Evolutionary conservation across 2,329 filamentous ascomycete species (phyloP), one percentile per base, ranked within the genome.

Genomic region (Elsinoe australis): DNA sequence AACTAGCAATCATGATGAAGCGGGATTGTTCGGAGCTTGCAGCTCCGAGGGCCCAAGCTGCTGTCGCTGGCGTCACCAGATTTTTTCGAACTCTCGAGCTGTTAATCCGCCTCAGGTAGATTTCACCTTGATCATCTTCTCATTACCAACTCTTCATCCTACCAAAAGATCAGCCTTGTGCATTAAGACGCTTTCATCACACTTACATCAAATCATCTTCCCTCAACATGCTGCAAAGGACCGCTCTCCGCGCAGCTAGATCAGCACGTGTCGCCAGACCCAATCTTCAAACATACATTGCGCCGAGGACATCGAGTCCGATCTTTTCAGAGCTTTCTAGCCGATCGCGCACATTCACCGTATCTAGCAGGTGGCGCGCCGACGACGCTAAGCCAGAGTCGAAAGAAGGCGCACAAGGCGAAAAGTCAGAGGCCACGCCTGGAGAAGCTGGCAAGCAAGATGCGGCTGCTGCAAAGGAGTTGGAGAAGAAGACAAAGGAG

Each of bases 401-500:
- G 34, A 61, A 62, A 39, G 61, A 55, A 14, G 50, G 46, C 47
- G 50, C 51, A 50, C 45, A 59, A 35, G 51, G 32, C 19, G 51
- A 55, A 18, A 54, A 68, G 49, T 63, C 61, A 31, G 58, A 65
- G 32, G 64, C 64, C 47, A 59, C 61, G 39, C 59, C 59, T 22
- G 56, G 62, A 52, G 34, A 29, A 14, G 55, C 65, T 32, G 69
- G 71, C 59, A 71, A 72, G 51, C 67, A 72, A 45, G 70, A 74
- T 42, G 67, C 72, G 26, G 49, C 77, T 36, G 76, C 78, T 36
- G 76, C 78, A 64, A 80, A 80, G 65, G 79, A 87, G 66, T 64
- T 87, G 4, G 83, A 87, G 64, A 73, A 77, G 52, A 85, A 84
- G 67, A 79, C 83, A 58, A 80, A 78, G 67, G 83, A 88, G 65